Base-by-base conservation (phyloP, 2,329 filamentous ascomycete genomes). In the Ceratocystis albifundus region DNA sequence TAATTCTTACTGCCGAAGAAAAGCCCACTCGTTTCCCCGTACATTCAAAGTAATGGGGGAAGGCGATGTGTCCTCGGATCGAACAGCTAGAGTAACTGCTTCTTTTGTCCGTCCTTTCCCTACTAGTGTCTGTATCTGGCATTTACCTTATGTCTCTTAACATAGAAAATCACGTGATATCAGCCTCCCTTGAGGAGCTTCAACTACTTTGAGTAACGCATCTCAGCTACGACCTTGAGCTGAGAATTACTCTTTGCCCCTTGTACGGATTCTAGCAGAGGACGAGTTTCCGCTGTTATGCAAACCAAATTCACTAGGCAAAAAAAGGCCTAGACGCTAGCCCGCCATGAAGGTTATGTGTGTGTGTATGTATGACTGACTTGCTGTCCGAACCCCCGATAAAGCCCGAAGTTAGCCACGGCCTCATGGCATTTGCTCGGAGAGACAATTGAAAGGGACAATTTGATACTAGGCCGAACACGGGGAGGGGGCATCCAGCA, bases 391-490 rank as follows among this genome's bases (percentile, higher is more conserved):
- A 53, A 53, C 20, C 20, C 20, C 53, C 25, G 25, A 28, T 20
- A n/a, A 57, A 30, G 10, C 53, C 53, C 53, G 53, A 57, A 41
- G 61, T n/a, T 46, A n/a, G 22, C 28, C 61, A 44, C 41, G 17
- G 28, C 17, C 17, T 15, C 15, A 57, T 57, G 53, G 53, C 25
- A 17, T 57, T 57, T 57, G 53, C 53, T 57, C 53, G 53, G 53
- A 28, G 53, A 57, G 53, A 57, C 53, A 57, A 32, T n/a, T 6
- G 53, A n/a, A 50, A 10, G 46, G 53, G 28, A 28, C 3, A 32
- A 28, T 7, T 28, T 2, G 28, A 28, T 12, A 22, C 53, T 57
- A 57, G n/a, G 28, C 53, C 53, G 28, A 22, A 57, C 53, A 32
- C 53, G 25, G 53, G 5, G 28, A 6, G 28, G 28, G 17, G 28